Evolutionary conservation across 768 basidiomycete species (phyloP), one percentile per base, ranked within the genome.

Genomic region (Xanthoconium stramineum): DNA sequence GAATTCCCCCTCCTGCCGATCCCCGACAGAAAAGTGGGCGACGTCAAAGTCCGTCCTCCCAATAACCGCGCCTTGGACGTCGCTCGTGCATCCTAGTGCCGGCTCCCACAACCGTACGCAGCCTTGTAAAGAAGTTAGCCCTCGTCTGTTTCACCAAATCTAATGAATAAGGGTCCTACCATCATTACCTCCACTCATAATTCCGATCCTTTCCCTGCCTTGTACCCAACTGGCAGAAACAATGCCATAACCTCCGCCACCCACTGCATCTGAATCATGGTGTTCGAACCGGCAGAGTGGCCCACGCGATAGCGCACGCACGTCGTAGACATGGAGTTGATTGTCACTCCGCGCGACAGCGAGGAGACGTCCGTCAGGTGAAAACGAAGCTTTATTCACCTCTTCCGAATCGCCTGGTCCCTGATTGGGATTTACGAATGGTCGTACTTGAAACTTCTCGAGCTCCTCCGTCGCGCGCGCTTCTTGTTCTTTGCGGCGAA

Each of bases 51-150:
- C 73, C 6, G 78, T 76, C 59, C 82, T 75, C 6, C 80, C 85
- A 14, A 89, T 60, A 10, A 81, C 65, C 3, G 46, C 68, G 15
- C 82, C 84, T 65, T 84, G 82, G 4, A 60, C 54, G 3, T 68
- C 63, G 49, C 75, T 70, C 8, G 68, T 63, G 2, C 60, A 61
- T 2, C 81, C 74, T n/a, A 71, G 64, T 28, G 73, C 69, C 7
- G 83, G 78, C 62, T 88, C 80, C 87, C 87, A 90, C 36, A 87
- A 60, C 29, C 86, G 77, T 11, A 90, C 78, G 63, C 85, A 86
- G n/a, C 87, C 87, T 88, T 63, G 40, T 43, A 42, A 56, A 35
- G 43, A 40, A 30, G 30, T 58, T 36, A 67, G 47, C 35, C 14
- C 19, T 15, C 46, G 44, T 46, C 45, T 42, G 33, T 24, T 28